These are phyloP conservation scores for Claviceps arundinis DNA, from an alignment of 2,329 filamentous ascomycete species.

Conservation along the genomic window DNA sequence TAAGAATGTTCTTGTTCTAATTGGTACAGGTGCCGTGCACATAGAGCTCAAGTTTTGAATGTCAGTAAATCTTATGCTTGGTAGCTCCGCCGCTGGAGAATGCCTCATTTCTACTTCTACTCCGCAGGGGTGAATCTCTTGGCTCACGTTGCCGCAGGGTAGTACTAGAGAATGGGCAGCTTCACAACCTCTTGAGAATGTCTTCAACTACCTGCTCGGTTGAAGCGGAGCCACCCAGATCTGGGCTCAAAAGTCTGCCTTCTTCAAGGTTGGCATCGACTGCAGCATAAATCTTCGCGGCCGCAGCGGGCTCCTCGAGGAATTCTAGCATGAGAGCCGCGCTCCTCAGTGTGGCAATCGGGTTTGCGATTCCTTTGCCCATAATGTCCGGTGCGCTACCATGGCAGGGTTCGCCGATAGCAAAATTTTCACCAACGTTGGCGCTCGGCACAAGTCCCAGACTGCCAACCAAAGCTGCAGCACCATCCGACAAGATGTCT, in stretches of 20 bases:
- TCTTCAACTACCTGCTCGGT: conserved; percentile 82
- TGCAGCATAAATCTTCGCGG: conserved; percentile 78
- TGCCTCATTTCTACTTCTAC: not conserved
- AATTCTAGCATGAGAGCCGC: conserved; percentile 95
- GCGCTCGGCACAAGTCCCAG: conserved; percentile 87
- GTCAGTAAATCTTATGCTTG: not conserved
- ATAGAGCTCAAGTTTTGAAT: not conserved
- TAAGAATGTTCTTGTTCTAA: not conserved
- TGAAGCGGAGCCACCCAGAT: conserved; percentile 75
- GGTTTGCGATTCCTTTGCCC: conserved; percentile 87
- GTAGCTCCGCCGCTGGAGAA: not conserved
- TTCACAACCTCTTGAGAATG: conserved; percentile 68
- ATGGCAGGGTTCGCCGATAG: conserved; percentile 96
- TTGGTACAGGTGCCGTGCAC: not conserved
- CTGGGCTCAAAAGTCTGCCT: conserved; percentile 69
- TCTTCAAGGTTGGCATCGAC: conserved; percentile 85
- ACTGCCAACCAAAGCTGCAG: conserved; percentile 83
- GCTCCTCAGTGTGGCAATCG: conserved; percentile 85
- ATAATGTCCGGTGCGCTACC: conserved; percentile 92
- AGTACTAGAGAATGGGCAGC: not conserved
- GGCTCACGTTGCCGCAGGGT: not conserved
- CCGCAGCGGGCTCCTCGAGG: conserved; percentile 72
- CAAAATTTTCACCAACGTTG: conserved; percentile 88
- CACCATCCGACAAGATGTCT: conserved; percentile 90
- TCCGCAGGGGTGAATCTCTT: too few species aligned